These are phyloP conservation scores for Paraconiothyrium brasiliense DNA, from an alignment of 2,329 filamentous ascomycete genomes.

Conservation along the genomic window DNA sequence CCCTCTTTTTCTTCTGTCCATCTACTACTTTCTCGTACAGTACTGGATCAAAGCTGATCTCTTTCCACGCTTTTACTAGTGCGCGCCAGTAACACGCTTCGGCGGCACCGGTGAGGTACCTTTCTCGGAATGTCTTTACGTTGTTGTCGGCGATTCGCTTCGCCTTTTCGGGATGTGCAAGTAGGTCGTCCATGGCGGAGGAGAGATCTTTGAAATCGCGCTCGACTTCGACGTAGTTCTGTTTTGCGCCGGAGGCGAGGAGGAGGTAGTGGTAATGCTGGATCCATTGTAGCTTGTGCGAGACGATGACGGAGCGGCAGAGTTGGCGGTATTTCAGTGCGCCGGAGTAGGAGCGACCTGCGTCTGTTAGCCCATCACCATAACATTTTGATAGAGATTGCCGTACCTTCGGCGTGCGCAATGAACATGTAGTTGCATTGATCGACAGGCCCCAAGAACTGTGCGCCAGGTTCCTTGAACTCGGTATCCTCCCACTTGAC, in stretches of 20 bases:
- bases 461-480: constrained; percentile 36
- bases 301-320: constrained; percentile 53
- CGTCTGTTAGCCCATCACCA: constrained; percentile 23
- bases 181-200: constrained; percentile 39
- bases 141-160: constrained; percentile 46
- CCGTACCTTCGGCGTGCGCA: constrained; percentile 62
- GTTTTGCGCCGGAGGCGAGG: constrained; percentile 36
- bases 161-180: constrained; percentile 43
- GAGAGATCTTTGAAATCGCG: constrained; percentile 46
- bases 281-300: constrained; percentile 48
- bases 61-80: constrained; percentile 34
- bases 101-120: constrained; percentile 44
- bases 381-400: constrained; percentile 17
- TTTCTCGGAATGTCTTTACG: constrained; percentile 40
- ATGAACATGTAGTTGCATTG: constrained; percentile 66
- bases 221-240: constrained; percentile 48
- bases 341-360: constrained; percentile 58
- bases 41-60: constrained; percentile 40
- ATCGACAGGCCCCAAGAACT: constrained; percentile 61
- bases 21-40: constrained; percentile 34
- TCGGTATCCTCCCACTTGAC: constrained; percentile 40
- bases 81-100: constrained; percentile 46
- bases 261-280: constrained; percentile 48
- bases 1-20: constrained; percentile 29
- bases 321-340: constrained; percentile 64